Conservation (phyloP, 441 rosid species). For the Croton laevigatus region DNA sequence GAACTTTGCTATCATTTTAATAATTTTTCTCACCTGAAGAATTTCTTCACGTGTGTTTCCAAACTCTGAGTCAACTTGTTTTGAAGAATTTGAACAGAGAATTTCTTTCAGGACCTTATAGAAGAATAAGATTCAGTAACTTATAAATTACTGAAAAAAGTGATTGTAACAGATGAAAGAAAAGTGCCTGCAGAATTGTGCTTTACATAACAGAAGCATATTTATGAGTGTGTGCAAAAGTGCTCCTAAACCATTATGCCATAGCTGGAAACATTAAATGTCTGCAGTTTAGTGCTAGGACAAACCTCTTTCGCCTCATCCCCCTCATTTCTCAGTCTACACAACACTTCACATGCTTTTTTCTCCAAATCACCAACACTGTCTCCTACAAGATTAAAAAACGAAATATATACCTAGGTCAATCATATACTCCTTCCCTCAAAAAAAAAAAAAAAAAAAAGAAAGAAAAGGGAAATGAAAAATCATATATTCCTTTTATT, state of each 20-base stretch:
- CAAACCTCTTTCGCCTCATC: slow-evolving; percentile 70
- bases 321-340: slow-evolving; percentile 66
- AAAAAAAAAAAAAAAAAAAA: too few species aligned
- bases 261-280: slow-evolving; percentile 7
- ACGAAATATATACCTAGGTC: not conserved
- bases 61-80: slow-evolving; percentile 54
- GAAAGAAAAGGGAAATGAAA: too few species aligned
- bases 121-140: slow-evolving; percentile 23
- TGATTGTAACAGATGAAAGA: not conserved
- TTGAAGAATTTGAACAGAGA: slow-evolving; percentile 44
- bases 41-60: slow-evolving; percentile 65
- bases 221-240: not conserved
- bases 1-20: not conserved
- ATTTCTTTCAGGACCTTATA: slow-evolving; percentile 59
- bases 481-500: too few species aligned
- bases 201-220: not conserved
- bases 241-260: slow-evolving; percentile 2
- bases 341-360: slow-evolving; percentile 65
- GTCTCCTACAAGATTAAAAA: slow-evolving; percentile 11
- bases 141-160: slow-evolving; percentile 13
- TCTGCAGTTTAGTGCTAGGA: slow-evolving; percentile 14
- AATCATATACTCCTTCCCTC: too few species aligned
- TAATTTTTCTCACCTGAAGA: slow-evolving; percentile 59
- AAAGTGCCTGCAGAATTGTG: not conserved
- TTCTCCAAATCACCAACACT: slow-evolving; percentile 58